Evolutionary conservation across 768 basidiomycete species (phyloP), one percentile per base, ranked within the genome.

Genomic region (Phaeotremella skinneri): DNA sequence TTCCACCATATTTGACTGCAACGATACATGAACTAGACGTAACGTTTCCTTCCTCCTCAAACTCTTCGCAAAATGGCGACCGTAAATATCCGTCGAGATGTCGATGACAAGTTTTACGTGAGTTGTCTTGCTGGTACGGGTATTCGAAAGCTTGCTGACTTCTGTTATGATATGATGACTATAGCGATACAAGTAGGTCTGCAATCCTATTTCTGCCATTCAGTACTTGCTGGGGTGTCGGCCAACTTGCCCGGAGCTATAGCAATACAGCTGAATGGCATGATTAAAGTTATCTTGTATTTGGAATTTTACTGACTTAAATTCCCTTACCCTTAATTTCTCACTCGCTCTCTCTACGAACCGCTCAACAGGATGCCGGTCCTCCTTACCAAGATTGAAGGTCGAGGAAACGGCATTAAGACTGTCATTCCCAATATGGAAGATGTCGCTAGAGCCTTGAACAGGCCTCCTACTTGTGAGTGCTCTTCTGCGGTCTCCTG

Each of bases 321-420:
- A n/a, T n/a, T n/a, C n/a, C n/a, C n/a, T n/a, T 32, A 16, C 9
- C 29, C 26, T 48, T 11, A 48, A 7, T 20, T 9, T 26, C 25
- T 11, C 45, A 7, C 25, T n/a, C 20, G 7, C 6, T 20, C 45
- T 48, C 43, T n/a, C 4, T 27, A 14, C 42, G 17, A 21, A 16
- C 39, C 68, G 67, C 67, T 68, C 34, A 70, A 73, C 73, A 93
- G 91, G 65, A 99, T 99, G 96, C 96, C 96, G 56, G 76, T 92
- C 59, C 84, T 99, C 62, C 83, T 85, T 64, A 94, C 89, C 63
- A 98, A 98, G 82, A 92, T 98, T 32, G 96, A 99, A 80, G 96
- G 96, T 71, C 93, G 92, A 79, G 96, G 96, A 61, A 99, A 99
- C 77, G 96, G 96, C 71, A 98, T 99, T 80, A 99, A 99, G 82